Conservation (phyloP, 1,284 basidiomycete species). For the Athelia sp. region DNA sequence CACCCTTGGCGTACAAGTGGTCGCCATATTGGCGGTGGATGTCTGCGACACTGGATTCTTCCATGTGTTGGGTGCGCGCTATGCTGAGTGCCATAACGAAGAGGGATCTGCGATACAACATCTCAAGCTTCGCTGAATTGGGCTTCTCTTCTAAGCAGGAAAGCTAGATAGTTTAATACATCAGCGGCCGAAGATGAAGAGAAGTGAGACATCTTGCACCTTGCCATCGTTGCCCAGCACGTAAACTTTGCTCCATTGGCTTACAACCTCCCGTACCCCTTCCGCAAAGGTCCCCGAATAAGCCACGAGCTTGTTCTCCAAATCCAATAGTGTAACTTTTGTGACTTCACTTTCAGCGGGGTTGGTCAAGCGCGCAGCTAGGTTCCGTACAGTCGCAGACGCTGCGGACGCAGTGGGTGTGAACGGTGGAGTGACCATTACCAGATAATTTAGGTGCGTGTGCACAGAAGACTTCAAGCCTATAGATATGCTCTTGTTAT, state of each 20-base stretch:
- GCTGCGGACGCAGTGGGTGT: conserved; percentile 59
- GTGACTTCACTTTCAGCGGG: conserved; percentile 62
- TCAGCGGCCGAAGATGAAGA: conserved; percentile 3
- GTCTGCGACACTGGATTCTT: conserved; percentile 72
- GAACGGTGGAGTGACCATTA: conserved; percentile 87
- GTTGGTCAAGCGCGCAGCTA: conserved; percentile 46
- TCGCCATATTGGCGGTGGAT: conserved; percentile 91
- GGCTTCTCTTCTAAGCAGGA: conserved; percentile 74
- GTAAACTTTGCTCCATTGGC: conserved; percentile 76
- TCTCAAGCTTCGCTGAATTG: conserved; percentile 74
- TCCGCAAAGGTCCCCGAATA: conserved; percentile 76
- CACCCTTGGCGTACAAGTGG: conserved; percentile 85
- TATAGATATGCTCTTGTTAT: conserved; percentile 20
- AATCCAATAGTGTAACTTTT: conserved; percentile 88
- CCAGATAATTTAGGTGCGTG: conserved; percentile 75
- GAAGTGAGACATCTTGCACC: conserved; percentile 33
- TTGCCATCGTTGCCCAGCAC: conserved; percentile 74
- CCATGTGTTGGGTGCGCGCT: conserved; percentile 72
- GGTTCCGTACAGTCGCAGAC: conserved; percentile 74
- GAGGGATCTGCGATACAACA: conserved; percentile 74
- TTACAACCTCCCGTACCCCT: conserved; percentile 77
- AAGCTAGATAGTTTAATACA: conserved; percentile 39
- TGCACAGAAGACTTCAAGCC: conserved; percentile 69
- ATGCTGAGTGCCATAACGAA: conserved; percentile 75
- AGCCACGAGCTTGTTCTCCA: conserved; percentile 89